phyloP scores from a whole-genome alignment of 768 basidiomycete genomes.

The Lentinula aciculospora region DNA sequence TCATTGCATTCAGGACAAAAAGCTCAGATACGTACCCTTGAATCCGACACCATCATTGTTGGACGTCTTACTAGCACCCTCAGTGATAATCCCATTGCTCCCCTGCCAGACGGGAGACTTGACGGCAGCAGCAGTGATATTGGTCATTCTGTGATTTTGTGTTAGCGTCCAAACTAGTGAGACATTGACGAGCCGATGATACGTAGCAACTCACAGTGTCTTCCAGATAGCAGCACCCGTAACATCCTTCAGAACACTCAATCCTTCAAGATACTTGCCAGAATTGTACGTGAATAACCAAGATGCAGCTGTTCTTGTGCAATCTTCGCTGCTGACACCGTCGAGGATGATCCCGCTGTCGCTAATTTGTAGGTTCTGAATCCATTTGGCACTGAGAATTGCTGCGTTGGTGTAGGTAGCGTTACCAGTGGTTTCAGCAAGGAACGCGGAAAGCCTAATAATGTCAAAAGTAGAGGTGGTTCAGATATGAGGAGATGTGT shows the following conservation, averaged over 20 bases:
- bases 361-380: constrained; percentile 39
- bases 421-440: constrained; percentile 39
- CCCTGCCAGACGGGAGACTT: constrained; percentile 43
- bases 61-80: constrained; percentile 31
- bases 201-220: constrained; percentile 25
- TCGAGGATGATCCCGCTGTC: constrained; percentile 37
- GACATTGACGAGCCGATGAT: too few relatives aligned
- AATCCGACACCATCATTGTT: constrained; percentile 47
- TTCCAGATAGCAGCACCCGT: constrained; percentile 37
- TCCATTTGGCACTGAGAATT: constrained; percentile 41
- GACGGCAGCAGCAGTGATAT: constrained; percentile 31
- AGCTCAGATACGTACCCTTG: constrained; percentile 30
- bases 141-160: constrained; percentile 28
- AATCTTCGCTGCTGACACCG: constrained; percentile 40
- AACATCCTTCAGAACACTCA: constrained; percentile 37
- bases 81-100: constrained; percentile 45
- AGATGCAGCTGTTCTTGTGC: constrained; percentile 35
- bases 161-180: too few relatives aligned
- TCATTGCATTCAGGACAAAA: too few relatives aligned
- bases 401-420: constrained; percentile 41
- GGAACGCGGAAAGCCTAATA: constrained; percentile 40
- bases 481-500: background rate
- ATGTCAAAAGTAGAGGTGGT: too few relatives aligned
- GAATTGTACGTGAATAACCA: constrained; percentile 53
- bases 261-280: constrained; percentile 49